Evolutionary conservation across 2,329 filamentous ascomycete genomes (phyloP).

Genomic region (Ceratocystis papillata): DNA sequence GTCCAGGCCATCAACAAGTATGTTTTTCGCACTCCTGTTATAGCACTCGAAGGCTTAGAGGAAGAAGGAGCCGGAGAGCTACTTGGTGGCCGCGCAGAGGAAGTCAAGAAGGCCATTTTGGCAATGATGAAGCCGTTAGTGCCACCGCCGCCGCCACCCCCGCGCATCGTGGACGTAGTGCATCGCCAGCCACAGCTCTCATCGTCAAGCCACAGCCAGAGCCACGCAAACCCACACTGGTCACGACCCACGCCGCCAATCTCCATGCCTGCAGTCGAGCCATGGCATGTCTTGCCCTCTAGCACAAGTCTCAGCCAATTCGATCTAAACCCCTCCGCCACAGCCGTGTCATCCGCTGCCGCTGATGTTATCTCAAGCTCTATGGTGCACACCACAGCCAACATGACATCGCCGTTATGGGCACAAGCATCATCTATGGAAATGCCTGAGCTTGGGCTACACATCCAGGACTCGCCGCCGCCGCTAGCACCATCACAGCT

Average conservation of each 20-base stretch:
- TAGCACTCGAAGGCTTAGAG: conserved; percentile 86
- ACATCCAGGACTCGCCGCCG: conserved; percentile 61
- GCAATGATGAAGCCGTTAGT: conserved; percentile 78
- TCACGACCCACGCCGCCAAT: conserved; percentile 52
- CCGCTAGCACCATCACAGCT: conserved; percentile 33
- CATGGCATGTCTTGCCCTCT: conserved; percentile 84
- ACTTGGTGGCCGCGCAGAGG: conserved; percentile 79
- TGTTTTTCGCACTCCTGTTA: conserved; percentile 80
- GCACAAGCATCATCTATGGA: conserved; percentile 41
- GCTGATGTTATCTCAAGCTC: conserved; percentile 5
- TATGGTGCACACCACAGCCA: conserved; percentile 18
- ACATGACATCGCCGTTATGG: conserved; percentile 19
- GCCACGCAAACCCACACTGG: conserved; percentile 14
- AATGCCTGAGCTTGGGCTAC: conserved; percentile 53
- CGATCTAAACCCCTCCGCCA: conserved; percentile 16
- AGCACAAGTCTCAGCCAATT: conserved; percentile 65
- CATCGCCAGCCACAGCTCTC: conserved; percentile 67
- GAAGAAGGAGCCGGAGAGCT: conserved; percentile 93
- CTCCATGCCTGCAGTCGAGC: conserved; percentile 60
- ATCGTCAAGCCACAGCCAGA: conserved; percentile 11
- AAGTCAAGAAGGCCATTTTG: conserved; percentile 80
- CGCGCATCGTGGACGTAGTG: conserved; percentile 52
- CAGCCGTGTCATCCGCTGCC: conserved; percentile 10
- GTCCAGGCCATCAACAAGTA: conserved; percentile 95
- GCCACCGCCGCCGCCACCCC: conserved; percentile 62